Evolutionary conservation across 1,284 basidiomycete genomes (phyloP).

Genomic region (Tylopilus orsonianus): DNA sequence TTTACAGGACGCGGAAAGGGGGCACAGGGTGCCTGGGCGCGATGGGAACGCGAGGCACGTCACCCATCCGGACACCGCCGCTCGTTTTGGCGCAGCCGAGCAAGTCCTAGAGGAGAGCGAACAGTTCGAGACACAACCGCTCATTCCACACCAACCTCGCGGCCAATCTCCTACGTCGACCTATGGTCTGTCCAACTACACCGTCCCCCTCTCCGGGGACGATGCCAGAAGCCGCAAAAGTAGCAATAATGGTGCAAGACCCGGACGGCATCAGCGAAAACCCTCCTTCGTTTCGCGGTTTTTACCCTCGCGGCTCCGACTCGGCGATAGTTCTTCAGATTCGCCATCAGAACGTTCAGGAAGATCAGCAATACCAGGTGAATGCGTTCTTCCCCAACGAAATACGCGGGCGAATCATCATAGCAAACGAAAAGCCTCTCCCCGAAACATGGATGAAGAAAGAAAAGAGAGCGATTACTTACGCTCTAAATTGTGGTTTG

Average conservation of each 20-base stretch:
- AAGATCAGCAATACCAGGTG: conserved; percentile 32
- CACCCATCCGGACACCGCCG: conserved; percentile 1
- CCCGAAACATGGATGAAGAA: conserved; percentile 9
- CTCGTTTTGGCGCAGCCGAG: conserved; percentile 10
- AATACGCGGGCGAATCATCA: conserved; percentile 7
- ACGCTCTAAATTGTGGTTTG: conserved; percentile 78
- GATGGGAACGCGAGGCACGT: conserved; percentile 3
- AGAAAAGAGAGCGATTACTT: conserved; percentile 70
- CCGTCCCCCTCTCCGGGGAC: conserved; percentile 13
- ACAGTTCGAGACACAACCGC: conserved; percentile 30
- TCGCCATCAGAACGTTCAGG: conserved; percentile 12
- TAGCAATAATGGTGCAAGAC: conserved; percentile 18
- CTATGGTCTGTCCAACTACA: conserved; percentile 21
- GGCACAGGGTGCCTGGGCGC: conserved; percentile 8
- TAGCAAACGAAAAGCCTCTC: conserved; percentile 6
- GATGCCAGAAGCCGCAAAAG: conserved; percentile 31
- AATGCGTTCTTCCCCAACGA: conserved; percentile 23
- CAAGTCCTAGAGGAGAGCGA: conserved; percentile 10
- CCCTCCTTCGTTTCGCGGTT: conserved; percentile 24
- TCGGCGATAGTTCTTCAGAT: conserved; percentile 12
- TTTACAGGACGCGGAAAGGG: conserved; percentile 13
- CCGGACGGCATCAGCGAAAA: conserved; percentile 25
- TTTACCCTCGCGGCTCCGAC: conserved; percentile 14
- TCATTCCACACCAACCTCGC: conserved; percentile 27
- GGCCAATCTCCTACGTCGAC: conserved; percentile 17